phyloP scores from a whole-genome alignment of 1,139 yeast genomes.

The Candida dubliniensis region DNA sequence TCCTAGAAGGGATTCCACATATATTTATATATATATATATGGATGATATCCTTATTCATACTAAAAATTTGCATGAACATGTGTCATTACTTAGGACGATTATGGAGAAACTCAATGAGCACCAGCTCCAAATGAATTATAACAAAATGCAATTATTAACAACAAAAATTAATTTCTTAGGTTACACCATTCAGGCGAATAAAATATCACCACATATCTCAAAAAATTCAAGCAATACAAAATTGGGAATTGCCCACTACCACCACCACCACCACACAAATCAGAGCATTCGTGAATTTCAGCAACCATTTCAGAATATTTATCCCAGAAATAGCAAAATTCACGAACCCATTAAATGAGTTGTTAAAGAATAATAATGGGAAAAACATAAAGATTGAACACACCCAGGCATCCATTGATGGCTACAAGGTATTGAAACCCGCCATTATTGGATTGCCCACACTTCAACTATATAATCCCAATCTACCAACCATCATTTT shows the following conservation, averaged over 20 bases:
- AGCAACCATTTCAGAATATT: not conserved
- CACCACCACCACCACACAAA: not conserved
- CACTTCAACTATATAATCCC: not conserved
- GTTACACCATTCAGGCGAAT: too few species aligned
- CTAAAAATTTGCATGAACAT: too few species aligned
- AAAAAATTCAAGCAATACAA: not conserved
- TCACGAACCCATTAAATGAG: not conserved
- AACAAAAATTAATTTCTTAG: too few species aligned
- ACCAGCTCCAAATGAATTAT: too few species aligned
- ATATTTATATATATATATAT: too few species aligned
- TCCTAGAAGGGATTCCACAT: too few species aligned
- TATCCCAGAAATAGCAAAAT: not conserved
- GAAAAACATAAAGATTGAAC: not conserved
- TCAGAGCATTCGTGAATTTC: conserved; percentile 1
- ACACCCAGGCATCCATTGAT: not conserved
- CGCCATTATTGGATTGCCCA: not conserved
- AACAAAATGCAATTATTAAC: too few species aligned
- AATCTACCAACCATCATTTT: too few species aligned
- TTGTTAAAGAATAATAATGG: not conserved
- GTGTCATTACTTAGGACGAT: too few species aligned
- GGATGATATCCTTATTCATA: too few species aligned
- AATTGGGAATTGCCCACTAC: conserved; percentile 1
- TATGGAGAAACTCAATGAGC: too few species aligned
- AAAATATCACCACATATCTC: not conserved
- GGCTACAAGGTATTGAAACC: not conserved